Percentiles rank a stretch among this genome's conserved stretches.
Conservation (phyloP, 768 basidiomycete species). For the Amanita inopinata region DNA sequence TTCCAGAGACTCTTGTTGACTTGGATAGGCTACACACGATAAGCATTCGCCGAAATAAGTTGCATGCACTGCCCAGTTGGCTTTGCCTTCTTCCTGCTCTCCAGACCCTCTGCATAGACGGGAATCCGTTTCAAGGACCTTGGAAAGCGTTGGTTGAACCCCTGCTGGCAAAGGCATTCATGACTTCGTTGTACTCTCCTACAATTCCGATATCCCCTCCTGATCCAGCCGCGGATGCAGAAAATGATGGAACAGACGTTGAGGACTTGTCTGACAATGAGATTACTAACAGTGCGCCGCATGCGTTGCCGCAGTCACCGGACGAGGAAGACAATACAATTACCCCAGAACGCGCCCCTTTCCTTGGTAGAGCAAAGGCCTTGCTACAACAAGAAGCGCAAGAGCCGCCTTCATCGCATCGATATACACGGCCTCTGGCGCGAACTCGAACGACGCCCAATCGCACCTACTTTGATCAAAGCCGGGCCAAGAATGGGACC, state of each 20-base stretch:
- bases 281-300: slow-evolving; percentile 29
- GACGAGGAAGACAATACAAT: slow-evolving; percentile 73
- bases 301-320: slow-evolving; percentile 20
- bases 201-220: slow-evolving; percentile 53
- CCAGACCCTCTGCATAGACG: slow-evolving; percentile 86
- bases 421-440: slow-evolving; percentile 36
- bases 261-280: slow-evolving; percentile 57
- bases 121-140: slow-evolving; percentile 90
- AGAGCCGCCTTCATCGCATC: slow-evolving; percentile 16
- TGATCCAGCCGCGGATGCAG: slow-evolving; percentile 33
- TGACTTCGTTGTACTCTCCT: slow-evolving; percentile 54
- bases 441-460: slow-evolving; percentile 74
- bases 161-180: slow-evolving; percentile 53
- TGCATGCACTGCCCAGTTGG: slow-evolving; percentile 90
- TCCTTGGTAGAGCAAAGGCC: slow-evolving; percentile 42
- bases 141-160: slow-evolving; percentile 89
- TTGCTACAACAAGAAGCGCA: slow-evolving; percentile 29
- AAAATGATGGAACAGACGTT: slow-evolving; percentile 34
- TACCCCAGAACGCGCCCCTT: slow-evolving; percentile 48
- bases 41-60: slow-evolving; percentile 80
- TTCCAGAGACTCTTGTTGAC: slow-evolving; percentile 66
- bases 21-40: slow-evolving; percentile 81
- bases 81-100: slow-evolving; percentile 78
- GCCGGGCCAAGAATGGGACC: slow-evolving; percentile 24
- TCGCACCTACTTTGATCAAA: slow-evolving; percentile 38